phyloP scores from a whole-genome alignment of 257 asterid species.

The Solanum sitiens region DNA sequence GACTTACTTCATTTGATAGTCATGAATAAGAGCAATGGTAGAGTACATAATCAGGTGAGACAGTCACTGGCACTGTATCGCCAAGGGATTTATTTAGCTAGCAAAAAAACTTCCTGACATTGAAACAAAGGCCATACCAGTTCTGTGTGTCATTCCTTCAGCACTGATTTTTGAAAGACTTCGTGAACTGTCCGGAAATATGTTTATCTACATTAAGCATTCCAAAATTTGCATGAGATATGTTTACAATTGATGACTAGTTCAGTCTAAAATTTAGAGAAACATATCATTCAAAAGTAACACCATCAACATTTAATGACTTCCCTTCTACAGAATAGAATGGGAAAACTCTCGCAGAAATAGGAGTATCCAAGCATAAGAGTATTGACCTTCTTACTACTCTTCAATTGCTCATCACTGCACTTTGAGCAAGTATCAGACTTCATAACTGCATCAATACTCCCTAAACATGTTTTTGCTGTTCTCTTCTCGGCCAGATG shows the following conservation, averaged over 20 bases:
- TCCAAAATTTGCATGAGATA: conserved; percentile 18
- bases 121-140: conserved; percentile 22
- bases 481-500: conserved; percentile 62
- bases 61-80: neutral
- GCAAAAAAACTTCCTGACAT: neutral
- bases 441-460: conserved; percentile 16
- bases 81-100: neutral
- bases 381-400: conserved; percentile 28
- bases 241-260: neutral
- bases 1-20: conserved; percentile 32
- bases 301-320: neutral
- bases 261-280: neutral
- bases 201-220: conserved; percentile 34
- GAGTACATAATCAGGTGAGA: neutral
- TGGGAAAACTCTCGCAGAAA: neutral
- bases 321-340: neutral
- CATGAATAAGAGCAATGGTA: conserved; percentile 17
- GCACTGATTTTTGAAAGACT: conserved; percentile 18
- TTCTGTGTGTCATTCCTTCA: conserved; percentile 24
- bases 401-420: conserved; percentile 20
- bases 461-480: conserved; percentile 20
- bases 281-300: neutral
- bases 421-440: conserved; percentile 18
- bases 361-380: neutral
- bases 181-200: conserved; percentile 13